Base-by-base conservation (phyloP, 441 rosid species). In the Raphanus hybrid region DNA sequence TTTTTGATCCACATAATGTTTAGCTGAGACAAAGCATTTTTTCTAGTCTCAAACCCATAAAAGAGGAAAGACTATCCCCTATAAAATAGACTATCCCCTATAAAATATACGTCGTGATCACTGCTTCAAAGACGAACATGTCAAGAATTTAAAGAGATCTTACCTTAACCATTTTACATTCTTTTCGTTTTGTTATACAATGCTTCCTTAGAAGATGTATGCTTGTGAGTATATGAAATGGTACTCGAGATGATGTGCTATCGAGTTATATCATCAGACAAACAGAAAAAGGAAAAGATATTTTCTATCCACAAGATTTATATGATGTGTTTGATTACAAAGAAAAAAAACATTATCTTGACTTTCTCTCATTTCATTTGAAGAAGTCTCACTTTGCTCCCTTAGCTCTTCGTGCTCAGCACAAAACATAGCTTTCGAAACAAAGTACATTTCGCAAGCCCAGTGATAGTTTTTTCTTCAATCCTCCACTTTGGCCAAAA, bases 11-110 rank as follows among this genome's bases (percentile, higher is more conserved):
- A 60, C 32, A 4, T 86, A 78, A 23, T 75, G 91, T 64, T 93
- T 93, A 1, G 92, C 98, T 96, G 86, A 20, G 75, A 72, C 60
- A 55, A 12, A 59, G 50, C 72, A 50, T 10, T 62, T 23, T 60
- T 39, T 34, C 7, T 34, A 5, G 7, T 6, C 39, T 29, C 34
- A 34, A 34, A 34, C 39, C 39, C 39, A 34, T 6, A 5, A 34
- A 34, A 34, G 39, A 34, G 39, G 8, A 34, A 34, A 34, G 39
- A 34, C 8, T 29, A 29, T 29, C 34, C 34, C 34, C 39, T 34
- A 34, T 34, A 34, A 29, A 5, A 6, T 34, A 5, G 39, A 34
- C 8, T 29, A 29, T 29, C 34, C 34, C 34, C 39, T 34, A 34
- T 34, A 34, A 29, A 5, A 6, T 34, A 5, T 34, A 34, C 39